phyloP scores from a whole-genome alignment of 2,329 filamentous ascomycete species.

The Penicillium sp. region DNA sequence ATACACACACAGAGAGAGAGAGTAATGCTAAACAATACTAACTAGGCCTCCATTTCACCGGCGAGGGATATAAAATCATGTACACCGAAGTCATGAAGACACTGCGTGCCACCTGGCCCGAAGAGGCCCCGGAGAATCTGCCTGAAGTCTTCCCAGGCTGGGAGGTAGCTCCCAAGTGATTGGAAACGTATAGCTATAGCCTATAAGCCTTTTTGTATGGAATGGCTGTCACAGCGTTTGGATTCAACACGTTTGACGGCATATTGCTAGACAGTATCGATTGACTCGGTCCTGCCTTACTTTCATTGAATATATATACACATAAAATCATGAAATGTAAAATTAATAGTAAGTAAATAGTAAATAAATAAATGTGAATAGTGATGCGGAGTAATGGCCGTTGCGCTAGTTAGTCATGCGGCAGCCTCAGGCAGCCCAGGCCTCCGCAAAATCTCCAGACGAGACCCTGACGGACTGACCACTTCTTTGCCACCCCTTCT shows the following conservation, averaged over 20 bases:
- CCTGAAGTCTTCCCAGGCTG: slow-evolving; percentile 53
- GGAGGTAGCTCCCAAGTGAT: slow-evolving; percentile 40
- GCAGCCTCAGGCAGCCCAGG: neutral
- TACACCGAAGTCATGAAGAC: slow-evolving; percentile 51
- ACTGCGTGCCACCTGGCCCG: slow-evolving; percentile 51
- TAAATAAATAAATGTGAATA: too few relatives aligned
- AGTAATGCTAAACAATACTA: neutral
- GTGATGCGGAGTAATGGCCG: too few relatives aligned
- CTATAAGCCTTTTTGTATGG: too few relatives aligned
- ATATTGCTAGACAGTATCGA: neutral
- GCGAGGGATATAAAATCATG: slow-evolving; percentile 54
- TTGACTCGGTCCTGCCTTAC: neutral
- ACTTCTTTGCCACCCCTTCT: neutral
- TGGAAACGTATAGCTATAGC: neutral
- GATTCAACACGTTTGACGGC: neutral
- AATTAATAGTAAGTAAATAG: too few relatives aligned
- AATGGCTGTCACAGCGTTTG: neutral
- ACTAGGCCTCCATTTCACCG: slow-evolving; percentile 55
- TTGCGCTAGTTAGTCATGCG: neutral
- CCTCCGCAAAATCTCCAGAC: slow-evolving; percentile 9
- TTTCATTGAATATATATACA: neutral
- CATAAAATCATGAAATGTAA: neutral
- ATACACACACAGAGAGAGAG: neutral
- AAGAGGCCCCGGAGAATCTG: slow-evolving; percentile 51
- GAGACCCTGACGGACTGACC: neutral